These are phyloP conservation scores for Solanum neorickii DNA, from an alignment of 257 asterid genomes.

Conservation along the genomic window DNA sequence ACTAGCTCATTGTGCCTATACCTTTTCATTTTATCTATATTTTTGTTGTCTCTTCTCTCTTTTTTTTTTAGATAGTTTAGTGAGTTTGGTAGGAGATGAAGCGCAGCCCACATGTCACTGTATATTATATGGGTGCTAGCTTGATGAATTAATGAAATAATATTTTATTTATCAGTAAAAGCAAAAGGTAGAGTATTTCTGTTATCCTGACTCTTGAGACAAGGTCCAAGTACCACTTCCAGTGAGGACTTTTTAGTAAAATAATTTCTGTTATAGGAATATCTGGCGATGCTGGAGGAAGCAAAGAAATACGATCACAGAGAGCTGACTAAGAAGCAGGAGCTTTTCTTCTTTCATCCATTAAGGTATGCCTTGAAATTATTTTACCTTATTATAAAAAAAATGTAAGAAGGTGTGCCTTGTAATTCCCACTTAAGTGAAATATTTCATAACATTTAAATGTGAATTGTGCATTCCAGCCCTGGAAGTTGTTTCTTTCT, in stretches of 20 bases:
- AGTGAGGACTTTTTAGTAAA: slow-evolving; percentile 2
- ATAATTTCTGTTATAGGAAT: slow-evolving; percentile 49
- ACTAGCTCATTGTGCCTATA: not conserved
- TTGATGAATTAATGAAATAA: not conserved
- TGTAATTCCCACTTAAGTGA: not conserved
- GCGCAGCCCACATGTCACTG: not conserved
- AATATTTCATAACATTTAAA: not conserved
- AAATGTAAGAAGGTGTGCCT: not conserved
- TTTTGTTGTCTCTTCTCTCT: not conserved
- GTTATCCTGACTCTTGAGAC: not conserved
- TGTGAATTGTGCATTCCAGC: slow-evolving; percentile 25
- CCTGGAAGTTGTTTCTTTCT: slow-evolving; percentile 99
- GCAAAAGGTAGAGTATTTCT: not conserved
- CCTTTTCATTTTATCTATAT: not conserved
- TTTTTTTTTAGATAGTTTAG: not conserved
- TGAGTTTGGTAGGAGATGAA: not conserved
- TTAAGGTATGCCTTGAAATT: slow-evolving; percentile 47
- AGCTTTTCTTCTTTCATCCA: slow-evolving; percentile 93
- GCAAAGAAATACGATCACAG: slow-evolving; percentile 97
- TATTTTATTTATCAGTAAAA: not conserved
- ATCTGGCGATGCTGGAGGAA: slow-evolving; percentile 78
- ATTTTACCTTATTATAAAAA: not conserved
- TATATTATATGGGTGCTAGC: not conserved
- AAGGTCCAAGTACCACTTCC: not conserved
- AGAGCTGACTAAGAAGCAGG: slow-evolving; percentile 93